Evolutionary conservation across 1,284 basidiomycete species (phyloP).

Genomic region (Mycosarcoma mackinlayi): DNA sequence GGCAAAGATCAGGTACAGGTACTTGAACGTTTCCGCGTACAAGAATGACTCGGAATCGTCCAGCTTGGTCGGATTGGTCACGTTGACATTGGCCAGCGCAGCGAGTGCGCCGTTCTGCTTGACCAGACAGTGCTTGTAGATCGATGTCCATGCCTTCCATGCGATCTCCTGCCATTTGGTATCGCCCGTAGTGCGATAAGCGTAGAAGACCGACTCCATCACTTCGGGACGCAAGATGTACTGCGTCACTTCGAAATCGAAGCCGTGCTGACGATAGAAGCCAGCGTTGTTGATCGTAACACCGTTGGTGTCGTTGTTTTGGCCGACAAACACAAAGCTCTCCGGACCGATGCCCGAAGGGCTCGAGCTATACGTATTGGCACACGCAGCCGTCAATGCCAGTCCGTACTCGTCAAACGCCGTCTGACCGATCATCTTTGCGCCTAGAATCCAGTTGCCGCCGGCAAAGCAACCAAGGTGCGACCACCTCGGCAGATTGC

Average conservation of each 20-base stretch:
- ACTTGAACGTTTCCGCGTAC: slow-evolving; percentile 63
- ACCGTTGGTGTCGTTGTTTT: slow-evolving; percentile 37
- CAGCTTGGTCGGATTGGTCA: slow-evolving; percentile 34
- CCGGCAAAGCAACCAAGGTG: slow-evolving; percentile 61
- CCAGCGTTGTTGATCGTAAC: slow-evolving; percentile 34
- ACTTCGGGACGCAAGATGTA: slow-evolving; percentile 63
- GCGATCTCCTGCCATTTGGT: slow-evolving; percentile 77
- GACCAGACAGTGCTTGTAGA: slow-evolving; percentile 78
- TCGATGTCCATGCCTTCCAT: slow-evolving; percentile 88
- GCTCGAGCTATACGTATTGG: slow-evolving; percentile 49
- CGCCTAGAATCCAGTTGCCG: slow-evolving; percentile 62
- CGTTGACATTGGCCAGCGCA: slow-evolving; percentile 42
- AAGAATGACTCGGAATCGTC: slow-evolving; percentile 57
- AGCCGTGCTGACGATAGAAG: slow-evolving; percentile 53
- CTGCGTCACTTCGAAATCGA: slow-evolving; percentile 46
- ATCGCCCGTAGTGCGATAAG: slow-evolving; percentile 60
- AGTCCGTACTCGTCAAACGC: slow-evolving; percentile 52
- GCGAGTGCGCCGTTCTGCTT: slow-evolving; percentile 70
- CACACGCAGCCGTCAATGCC: slow-evolving; percentile 42
- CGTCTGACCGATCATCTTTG: slow-evolving; percentile 43
- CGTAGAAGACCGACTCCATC: slow-evolving; percentile 57
- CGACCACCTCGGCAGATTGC: slow-evolving; percentile 45
- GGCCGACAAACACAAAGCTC: slow-evolving; percentile 49
- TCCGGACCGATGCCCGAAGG: slow-evolving; percentile 62
- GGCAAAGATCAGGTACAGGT: slow-evolving; percentile 60